phyloP scores from a whole-genome alignment of 2,329 filamentous ascomycete genomes.

The Plenodomus tracheiphilus region DNA sequence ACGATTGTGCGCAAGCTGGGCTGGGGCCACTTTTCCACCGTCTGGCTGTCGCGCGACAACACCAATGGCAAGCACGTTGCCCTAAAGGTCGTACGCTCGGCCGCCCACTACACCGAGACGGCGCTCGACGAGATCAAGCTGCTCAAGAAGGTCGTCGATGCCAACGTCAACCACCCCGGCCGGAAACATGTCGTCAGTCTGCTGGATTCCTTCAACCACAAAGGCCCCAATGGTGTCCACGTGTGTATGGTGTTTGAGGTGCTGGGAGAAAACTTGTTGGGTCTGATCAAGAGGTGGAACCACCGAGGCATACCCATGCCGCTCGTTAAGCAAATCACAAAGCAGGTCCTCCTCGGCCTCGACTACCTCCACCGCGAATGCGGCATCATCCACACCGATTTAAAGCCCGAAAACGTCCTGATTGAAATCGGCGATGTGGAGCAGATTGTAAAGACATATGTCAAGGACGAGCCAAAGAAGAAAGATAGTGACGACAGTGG shows the following conservation, averaged over 20 bases:
- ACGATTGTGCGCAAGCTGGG: conserved; percentile 94
- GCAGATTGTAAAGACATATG: conserved; percentile 95
- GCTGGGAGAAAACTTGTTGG: conserved; percentile 89
- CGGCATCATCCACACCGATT: conserved; percentile 96
- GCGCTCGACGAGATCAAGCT: conserved; percentile 99
- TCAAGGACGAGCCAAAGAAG: conserved; percentile 72
- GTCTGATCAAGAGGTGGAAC: conserved; percentile 97
- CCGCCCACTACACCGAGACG: conserved; percentile 97
- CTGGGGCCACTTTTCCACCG: conserved; percentile 99
- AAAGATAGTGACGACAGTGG: conserved; percentile 84
- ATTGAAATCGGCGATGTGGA: conserved; percentile 99
- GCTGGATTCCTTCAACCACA: conserved; percentile 95
- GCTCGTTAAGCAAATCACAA: conserved; percentile 97
- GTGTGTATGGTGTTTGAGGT: conserved; percentile 99
- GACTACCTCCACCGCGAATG: conserved; percentile 98
- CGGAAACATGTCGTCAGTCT: conserved; percentile 94
- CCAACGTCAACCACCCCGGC: conserved; percentile 91
- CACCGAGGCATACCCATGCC: conserved; percentile 96
- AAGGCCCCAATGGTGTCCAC: conserved; percentile 92
- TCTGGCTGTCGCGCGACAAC: conserved; percentile 84
- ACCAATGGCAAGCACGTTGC: conserved; percentile 90
- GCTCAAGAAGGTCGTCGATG: conserved; percentile 93
- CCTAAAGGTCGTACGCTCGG: conserved; percentile 95
- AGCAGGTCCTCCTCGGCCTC: conserved; percentile 91
- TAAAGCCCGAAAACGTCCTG: conserved; percentile 97